phyloP scores from a whole-genome alignment of 768 basidiomycete genomes.

The Lyophyllum atratum region DNA sequence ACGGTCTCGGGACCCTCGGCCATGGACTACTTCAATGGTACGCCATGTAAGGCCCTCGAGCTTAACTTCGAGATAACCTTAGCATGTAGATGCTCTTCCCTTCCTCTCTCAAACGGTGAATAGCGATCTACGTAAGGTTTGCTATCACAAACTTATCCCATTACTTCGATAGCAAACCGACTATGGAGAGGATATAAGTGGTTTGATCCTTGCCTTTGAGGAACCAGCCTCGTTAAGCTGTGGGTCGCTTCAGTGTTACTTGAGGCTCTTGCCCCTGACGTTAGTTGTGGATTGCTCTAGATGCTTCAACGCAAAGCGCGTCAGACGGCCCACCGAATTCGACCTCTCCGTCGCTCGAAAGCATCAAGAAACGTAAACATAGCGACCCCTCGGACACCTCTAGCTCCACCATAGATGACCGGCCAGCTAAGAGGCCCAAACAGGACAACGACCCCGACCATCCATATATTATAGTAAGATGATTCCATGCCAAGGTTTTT shows the following conservation, averaged over 20 bases:
- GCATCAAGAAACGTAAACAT: conserved; percentile 32
- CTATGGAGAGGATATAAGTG: background rate
- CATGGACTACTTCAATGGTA: too few species aligned
- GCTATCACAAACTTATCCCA: background rate
- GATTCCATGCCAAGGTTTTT: background rate
- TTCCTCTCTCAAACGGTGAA: background rate
- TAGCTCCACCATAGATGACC: background rate
- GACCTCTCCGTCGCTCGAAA: conserved; percentile 13
- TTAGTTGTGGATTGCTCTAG: too few species aligned
- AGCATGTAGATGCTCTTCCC: background rate
- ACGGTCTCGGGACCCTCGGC: too few species aligned
- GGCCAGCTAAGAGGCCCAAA: conserved; percentile 10
- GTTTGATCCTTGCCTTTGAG: background rate
- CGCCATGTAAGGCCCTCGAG: too few species aligned
- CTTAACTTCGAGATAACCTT: too few species aligned
- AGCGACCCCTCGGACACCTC: conserved; percentile 17
- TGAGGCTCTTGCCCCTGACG: background rate
- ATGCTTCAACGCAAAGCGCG: background rate
- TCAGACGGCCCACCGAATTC: conserved; percentile 21
- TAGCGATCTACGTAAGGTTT: background rate
- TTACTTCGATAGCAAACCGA: background rate
- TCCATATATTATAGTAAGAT: conserved; percentile 22
- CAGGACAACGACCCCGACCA: background rate
- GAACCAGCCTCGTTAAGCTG: background rate
- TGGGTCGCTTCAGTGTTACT: background rate